These are phyloP conservation scores for Phaffia tasmanica DNA, from an alignment of 768 basidiomycete genomes.

Conservation along the genomic window DNA sequence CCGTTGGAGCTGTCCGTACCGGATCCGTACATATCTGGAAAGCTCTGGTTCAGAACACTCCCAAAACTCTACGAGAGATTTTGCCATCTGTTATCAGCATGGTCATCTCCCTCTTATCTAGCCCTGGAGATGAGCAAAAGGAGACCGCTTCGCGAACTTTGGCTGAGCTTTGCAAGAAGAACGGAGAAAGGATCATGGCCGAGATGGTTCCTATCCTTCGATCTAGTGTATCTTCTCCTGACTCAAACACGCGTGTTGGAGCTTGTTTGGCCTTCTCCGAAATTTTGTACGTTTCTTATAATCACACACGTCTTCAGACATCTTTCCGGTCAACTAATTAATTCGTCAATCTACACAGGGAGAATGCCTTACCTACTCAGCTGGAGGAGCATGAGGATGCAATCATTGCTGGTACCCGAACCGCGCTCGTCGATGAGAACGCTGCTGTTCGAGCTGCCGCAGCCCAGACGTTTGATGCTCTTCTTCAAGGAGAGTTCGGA, in stretches of 20 bases:
- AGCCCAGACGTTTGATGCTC: conserved; percentile 73
- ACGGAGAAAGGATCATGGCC: conserved; percentile 77
- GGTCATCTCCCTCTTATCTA: conserved; percentile 59
- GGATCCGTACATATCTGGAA: conserved; percentile 96
- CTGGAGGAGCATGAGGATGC: conserved; percentile 78
- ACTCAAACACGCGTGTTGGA: conserved; percentile 54
- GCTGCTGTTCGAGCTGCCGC: conserved; percentile 76
- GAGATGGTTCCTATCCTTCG: conserved; percentile 75
- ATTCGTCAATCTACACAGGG: conserved; percentile 42
- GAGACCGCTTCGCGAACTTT: conserved; percentile 89
- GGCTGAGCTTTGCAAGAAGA: conserved; percentile 82
- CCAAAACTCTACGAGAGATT: conserved; percentile 73
- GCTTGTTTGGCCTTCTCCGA: conserved; percentile 80
- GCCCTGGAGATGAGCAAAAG: conserved; percentile 70
- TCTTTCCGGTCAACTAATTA: neutral
- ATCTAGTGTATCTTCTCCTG: conserved; percentile 46
- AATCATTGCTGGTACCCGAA: conserved; percentile 72
- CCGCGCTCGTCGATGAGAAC: conserved; percentile 78
- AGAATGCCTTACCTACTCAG: conserved; percentile 69
- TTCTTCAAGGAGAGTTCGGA: conserved; percentile 78
- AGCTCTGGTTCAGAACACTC: conserved; percentile 88
- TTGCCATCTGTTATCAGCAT: conserved; percentile 69
- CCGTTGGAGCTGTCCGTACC: conserved; percentile 76
- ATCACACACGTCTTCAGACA: neutral
- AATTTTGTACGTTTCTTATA: conserved; percentile 54